phyloP scores from a whole-genome alignment of 106 monocot genomes.

The Dendrobium nobile region DNA sequence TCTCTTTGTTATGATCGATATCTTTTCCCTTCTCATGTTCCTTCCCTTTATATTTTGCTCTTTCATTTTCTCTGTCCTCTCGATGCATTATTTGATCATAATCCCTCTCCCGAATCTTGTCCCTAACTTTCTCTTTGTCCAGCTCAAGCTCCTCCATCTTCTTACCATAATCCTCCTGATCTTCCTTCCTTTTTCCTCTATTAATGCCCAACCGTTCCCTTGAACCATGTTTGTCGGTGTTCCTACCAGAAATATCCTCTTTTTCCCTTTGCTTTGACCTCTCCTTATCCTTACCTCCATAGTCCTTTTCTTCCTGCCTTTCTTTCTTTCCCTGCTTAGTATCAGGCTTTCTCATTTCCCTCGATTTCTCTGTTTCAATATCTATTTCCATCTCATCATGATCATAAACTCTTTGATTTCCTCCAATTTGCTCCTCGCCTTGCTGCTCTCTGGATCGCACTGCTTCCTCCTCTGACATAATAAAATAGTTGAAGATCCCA shows the following conservation, averaged over 20 bases:
- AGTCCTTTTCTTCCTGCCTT: constrained; percentile 12
- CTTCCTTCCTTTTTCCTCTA: constrained; percentile 11
- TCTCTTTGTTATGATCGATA: constrained; percentile 14
- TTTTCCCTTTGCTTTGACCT: constrained; percentile 17
- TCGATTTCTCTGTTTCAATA: constrained; percentile 2
- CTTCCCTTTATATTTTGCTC: constrained; percentile 11
- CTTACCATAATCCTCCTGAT: constrained; percentile 9
- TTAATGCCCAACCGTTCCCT: constrained; percentile 15
- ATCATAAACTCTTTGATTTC: background rate
- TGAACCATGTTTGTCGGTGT: constrained; percentile 14
- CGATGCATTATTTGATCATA: background rate
- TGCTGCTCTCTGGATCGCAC: background rate
- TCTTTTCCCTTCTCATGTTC: constrained; percentile 12
- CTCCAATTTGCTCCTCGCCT: background rate
- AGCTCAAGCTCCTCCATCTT: constrained; percentile 13
- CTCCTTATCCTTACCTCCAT: constrained; percentile 13
- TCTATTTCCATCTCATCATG: background rate
- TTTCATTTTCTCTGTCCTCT: constrained; percentile 4
- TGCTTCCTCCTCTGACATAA: background rate
- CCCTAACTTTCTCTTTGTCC: constrained; percentile 15
- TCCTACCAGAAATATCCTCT: constrained; percentile 7
- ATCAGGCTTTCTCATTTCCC: constrained; percentile 33
- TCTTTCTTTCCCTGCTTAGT: constrained; percentile 30
- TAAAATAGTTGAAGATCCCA: background rate
- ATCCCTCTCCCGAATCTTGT: constrained; percentile 13